Base-by-base conservation (phyloP, 2,329 filamentous ascomycete species). In the Aureobasidium sp. region DNA sequence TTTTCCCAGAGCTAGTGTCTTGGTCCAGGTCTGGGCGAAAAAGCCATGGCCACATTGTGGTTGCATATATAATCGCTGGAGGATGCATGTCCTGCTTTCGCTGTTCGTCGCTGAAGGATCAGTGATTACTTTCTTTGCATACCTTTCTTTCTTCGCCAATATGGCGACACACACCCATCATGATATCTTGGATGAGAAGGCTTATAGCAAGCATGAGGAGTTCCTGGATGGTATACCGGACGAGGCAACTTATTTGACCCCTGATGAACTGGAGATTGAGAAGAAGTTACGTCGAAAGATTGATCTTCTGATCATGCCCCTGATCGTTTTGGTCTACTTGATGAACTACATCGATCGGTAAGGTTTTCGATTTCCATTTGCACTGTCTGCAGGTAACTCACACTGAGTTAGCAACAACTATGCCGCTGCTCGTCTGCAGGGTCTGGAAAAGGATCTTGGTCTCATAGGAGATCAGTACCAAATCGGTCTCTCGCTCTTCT, bases 241-340 rank as follows among this genome's bases (percentile, higher is more conserved):
- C 29, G 60, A 64, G n/a, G 48, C 48, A 10, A 48, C 54, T 10
- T 10, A 47, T 9, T 65, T 78, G 38, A 72, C 74, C 2, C 71
- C 71, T 27, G 74, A 75, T 38, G 76, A 78, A 68, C 67, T 72
- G 27, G 67, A 71, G 5, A 56, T 73, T 27, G 90, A 93, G 74
- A 82, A 78, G 66, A 84, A 81, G 42, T 79, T 95, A 71, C 85
- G 89, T 76, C 86, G 87, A 71, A 94, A 93, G 79, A 90, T 95
- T 66, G 92, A 95, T 75, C 71, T 83, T 23, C 84, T 91, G 53
- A 71, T 94, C 77, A 83, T 93, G 71, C 91, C 91, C 0, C 88
- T 90, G 80, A 82, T 94, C 64, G 88, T 94, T 54, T 74, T 93
- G 70, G 92, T 94, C 78, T 93, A 93, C 73, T 91, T 93, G 74